These are phyloP conservation scores for Phytophthora syringae DNA, from an alignment of 352 stramenopile species.

Conservation along the genomic window DNA sequence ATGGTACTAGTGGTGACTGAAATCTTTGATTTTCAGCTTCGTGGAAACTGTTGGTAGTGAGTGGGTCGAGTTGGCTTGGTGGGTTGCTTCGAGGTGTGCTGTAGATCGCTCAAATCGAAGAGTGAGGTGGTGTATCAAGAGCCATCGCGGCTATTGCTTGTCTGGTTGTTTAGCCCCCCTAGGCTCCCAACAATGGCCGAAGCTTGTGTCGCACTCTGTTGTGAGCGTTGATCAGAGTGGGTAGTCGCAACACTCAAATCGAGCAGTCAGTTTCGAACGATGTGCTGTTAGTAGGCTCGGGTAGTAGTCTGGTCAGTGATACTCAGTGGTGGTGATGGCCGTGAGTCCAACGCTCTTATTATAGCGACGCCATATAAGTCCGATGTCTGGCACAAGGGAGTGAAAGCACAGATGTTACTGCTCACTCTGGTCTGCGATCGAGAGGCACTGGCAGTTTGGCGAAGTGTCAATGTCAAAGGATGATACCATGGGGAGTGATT, in stretches of 20 bases:
- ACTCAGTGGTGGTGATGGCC: too few relatives aligned
- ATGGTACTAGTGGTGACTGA: background rate
- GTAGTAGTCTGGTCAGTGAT: background rate
- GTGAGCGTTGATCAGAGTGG: background rate
- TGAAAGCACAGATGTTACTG: background rate
- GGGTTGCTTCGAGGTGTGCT: conserved; percentile 6
- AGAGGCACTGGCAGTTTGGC: background rate
- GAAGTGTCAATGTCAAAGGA: too few relatives aligned
- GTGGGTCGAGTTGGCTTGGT: background rate
- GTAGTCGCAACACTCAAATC: background rate
- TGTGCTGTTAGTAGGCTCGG: background rate
- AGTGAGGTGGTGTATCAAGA: background rate
- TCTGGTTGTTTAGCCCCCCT: background rate
- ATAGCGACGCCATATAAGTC: background rate
- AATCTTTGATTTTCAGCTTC: too few relatives aligned
- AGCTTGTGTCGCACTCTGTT: background rate
- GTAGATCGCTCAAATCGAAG: conserved; percentile 1
- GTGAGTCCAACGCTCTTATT: background rate
- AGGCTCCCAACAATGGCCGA: background rate
- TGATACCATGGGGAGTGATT: background rate
- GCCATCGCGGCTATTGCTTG: background rate
- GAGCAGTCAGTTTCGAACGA: too few relatives aligned
- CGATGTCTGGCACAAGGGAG: background rate
- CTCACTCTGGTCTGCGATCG: background rate
- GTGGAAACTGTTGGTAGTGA: too few relatives aligned